These are phyloP conservation scores for Ceratocystis lukuohia DNA, from an alignment of 2,329 filamentous ascomycete genomes.

Conservation along the genomic window DNA sequence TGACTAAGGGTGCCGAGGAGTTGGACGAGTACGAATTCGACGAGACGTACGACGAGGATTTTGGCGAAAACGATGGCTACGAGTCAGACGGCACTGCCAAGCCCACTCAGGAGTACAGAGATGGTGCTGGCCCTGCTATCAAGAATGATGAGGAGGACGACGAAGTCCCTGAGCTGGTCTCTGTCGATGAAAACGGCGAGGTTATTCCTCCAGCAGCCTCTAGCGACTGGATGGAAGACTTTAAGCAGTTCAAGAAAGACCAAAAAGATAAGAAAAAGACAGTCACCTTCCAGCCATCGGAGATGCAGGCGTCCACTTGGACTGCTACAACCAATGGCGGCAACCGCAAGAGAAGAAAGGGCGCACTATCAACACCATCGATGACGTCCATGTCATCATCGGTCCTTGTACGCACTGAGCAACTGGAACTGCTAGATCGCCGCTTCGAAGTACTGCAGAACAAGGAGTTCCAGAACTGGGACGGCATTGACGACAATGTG, in stretches of 20 bases:
- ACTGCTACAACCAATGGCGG: slow-evolving; percentile 69
- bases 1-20: slow-evolving; percentile 58
- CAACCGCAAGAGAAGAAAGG: slow-evolving; percentile 86
- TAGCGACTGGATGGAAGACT: slow-evolving; percentile 81
- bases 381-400: slow-evolving; percentile 88
- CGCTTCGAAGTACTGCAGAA: slow-evolving; percentile 78
- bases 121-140: slow-evolving; percentile 19
- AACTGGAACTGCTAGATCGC: slow-evolving; percentile 69
- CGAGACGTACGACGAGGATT: slow-evolving; percentile 39
- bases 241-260: slow-evolving; percentile 87
- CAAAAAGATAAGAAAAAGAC: slow-evolving; percentile 35
- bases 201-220: slow-evolving; percentile 40
- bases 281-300: slow-evolving; percentile 38
- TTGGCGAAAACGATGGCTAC: slow-evolving; percentile 61
- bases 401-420: slow-evolving; percentile 74
- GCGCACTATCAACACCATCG: slow-evolving; percentile 75
- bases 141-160: slow-evolving; percentile 22
- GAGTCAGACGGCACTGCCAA: slow-evolving; percentile 88
- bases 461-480: slow-evolving; percentile 47
- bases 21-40: slow-evolving; percentile 72
- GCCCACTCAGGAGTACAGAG: slow-evolving; percentile 46
- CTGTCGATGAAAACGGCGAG: slow-evolving; percentile 31
- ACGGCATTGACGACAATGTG: slow-evolving; percentile 30
- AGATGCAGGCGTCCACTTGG: slow-evolving; percentile 55
- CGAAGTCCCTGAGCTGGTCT: slow-evolving; percentile 37